Conservation (phyloP, 169 alveolate species). For the Plasmodium vivax region DNA sequence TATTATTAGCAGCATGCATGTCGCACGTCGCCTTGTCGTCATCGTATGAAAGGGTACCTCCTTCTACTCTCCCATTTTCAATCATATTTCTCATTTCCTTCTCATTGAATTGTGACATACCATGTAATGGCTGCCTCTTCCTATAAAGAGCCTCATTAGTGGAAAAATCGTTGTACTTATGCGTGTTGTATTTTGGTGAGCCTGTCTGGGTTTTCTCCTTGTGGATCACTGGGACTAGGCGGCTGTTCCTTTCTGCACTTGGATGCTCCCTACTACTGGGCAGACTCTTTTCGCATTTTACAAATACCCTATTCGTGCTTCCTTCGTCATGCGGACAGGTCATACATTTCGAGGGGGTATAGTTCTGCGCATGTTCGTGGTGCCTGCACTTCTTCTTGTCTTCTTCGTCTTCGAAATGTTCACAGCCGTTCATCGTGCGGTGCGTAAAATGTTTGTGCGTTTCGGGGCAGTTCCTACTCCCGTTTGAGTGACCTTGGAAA, state of each 20-base stretch:
- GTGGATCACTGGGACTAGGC: neutral
- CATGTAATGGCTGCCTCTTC: neutral
- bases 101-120: neutral
- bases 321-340: neutral
- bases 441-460: neutral
- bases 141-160: neutral
- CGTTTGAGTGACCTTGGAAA: neutral
- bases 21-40: neutral
- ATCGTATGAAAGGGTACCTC: neutral
- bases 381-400: neutral
- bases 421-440: neutral
- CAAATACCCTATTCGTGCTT: neutral
- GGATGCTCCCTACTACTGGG: neutral
- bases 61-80: neutral
- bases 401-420: neutral
- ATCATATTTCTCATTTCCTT: neutral
- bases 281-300: constrained; percentile 13
- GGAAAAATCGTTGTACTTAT: neutral
- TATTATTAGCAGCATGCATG: neutral
- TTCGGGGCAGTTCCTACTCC: neutral
- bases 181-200: neutral
- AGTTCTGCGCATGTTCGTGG: neutral
- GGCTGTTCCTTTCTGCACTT: neutral
- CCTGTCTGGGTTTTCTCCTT: neutral
- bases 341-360: neutral